Base-by-base conservation (phyloP, 2,329 filamentous ascomycete genomes). In the Bipolaris cookei region DNA sequence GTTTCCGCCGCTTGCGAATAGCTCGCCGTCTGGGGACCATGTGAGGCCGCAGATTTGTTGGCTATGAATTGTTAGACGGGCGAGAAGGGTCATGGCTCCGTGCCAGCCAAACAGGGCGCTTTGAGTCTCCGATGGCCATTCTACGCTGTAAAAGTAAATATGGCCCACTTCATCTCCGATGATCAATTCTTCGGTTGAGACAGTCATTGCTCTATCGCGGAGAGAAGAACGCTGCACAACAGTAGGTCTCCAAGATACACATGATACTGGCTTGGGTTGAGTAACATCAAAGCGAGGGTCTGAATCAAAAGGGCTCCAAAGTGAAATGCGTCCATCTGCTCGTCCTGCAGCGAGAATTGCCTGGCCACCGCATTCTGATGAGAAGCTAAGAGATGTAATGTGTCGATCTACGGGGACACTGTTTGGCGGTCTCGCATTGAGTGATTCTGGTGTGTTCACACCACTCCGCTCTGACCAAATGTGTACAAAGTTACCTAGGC, bases 41-140 rank as follows among this genome's bases (percentile, higher is more conserved):
- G 90, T 85, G n/a, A 99, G 81, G 1, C 94, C 94, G 69, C 95
- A 99, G 52, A 99, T 89, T 71, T 98, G 93, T 76, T 97, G 92
- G 1, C 83, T 86, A 73, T 98, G 94, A 6, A 91, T 86, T 30
- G 83, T 83, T 66, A 98, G 88, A 63, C 88, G 88, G 20, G 90
- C 88, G 49, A 97, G 79, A 21, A 97, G 81, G 1, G 85, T 91
- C 80, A 96, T 88, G 32, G 87, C 84, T 13, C 93, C 92, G 28
- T 86, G 83, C 91, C 91, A 96, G 48, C 84, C 85, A 70, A 89
- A 85, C 5, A 91, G 82, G 67, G 90, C 87, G 78, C 83, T 87
- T 38, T 83, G 77, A 47, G 83, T 77, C 51, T 81, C 74, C 42
- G 76, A 76, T 1, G 84, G 81, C 93, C 94, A 98, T 75, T 98